Base-by-base conservation (phyloP, 345 rosid species). In the Pseudoturritis turrita region DNA sequence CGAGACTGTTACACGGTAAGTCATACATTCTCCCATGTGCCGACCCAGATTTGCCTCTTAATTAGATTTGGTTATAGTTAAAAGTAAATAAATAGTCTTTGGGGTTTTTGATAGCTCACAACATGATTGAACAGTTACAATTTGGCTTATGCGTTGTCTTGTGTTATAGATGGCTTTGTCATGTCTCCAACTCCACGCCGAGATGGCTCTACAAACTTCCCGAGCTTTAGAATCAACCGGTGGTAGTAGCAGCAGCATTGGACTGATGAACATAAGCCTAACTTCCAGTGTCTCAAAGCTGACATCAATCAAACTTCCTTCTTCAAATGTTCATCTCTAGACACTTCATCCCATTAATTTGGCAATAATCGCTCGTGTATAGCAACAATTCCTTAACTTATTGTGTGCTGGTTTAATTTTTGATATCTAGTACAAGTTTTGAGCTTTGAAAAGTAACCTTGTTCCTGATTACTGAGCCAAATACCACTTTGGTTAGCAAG, bases 141-240 rank as follows among this genome's bases (percentile, higher is more conserved):
- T 21, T 7, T 39, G 26, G 31, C 14, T 10, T 3, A 45, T 47
- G 17, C 10, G 62, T 31, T 60, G 23, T 21, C 8, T 15, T 69
- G 60, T 62, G 25, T 43, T 25, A n/a, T n/a, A 94, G 98, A 82
- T 94, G 96, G 97, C 97, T 49, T 81, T 94, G 86, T 58, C 91
- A 29, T 91, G 98, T 78, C 96, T 94, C 74, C 96, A 83, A 66
- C 84, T 88, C 55, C 97, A 94, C 37, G 83, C 96, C 1, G 92
- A 91, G 83, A 85, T 94, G 94, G 98, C 95, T 56, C 90, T 89
- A 36, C 91, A 85, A 85, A 89, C 95, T 77, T 91, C 97, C 22
- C 87, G 98, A 72, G 89, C 91, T 11, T 51, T 94, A 33, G 96
- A 91, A 78, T 67, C 85, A 1, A 19, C 66, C 0, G 55, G 54